Base-by-base conservation (phyloP, 2,329 filamentous ascomycete species). In the Drechslerella dactyloides region DNA sequence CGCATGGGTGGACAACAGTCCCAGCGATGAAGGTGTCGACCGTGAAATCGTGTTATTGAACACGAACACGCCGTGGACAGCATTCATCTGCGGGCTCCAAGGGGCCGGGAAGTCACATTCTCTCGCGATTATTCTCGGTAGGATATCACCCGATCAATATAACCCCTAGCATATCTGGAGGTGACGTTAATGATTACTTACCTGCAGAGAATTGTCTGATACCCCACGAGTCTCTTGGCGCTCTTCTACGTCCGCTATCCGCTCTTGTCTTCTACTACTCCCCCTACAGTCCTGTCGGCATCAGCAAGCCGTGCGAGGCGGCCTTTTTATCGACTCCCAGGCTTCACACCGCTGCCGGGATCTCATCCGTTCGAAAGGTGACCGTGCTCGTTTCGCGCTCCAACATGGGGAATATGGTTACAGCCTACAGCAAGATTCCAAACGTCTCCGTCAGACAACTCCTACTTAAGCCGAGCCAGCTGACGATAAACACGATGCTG, bases 351-450 rank as follows among this genome's bases (percentile, higher is more conserved):
- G n/a, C n/a, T n/a, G n/a, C n/a, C n/a, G n/a, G n/a, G n/a, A n/a
- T n/a, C n/a, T n/a, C n/a, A n/a, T n/a, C n/a, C n/a, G n/a, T n/a
- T 48, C 35, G 52, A 37, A 56, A 30, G 37, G 76, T 77, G 1
- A 74, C 69, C 6, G 75, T 77, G 15, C 57, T 77, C 2, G 75
- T 75, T 15, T 76, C 76, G 1, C 75, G 75, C 13, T 75, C 74
- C 27, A 77, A 77, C 50, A 73, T 74, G 21, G 21, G 57, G 19
- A 75, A 73, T 15, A 73, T 77, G 44, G 40, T 73, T 24, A 57
- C 56, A 5, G 73, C 74, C 23, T 77, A 77, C 69, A 69, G 57
- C 50, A 72, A 75, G 55, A 76, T 77, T 27, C 76, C 76, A 10
- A 66, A 64, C n/a, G 74, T 77, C 4, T 70, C 42, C 1, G 75